These are phyloP conservation scores for Penicillium parvum DNA, from an alignment of 495 filamentous ascomycete genomes.

Conservation along the genomic window DNA sequence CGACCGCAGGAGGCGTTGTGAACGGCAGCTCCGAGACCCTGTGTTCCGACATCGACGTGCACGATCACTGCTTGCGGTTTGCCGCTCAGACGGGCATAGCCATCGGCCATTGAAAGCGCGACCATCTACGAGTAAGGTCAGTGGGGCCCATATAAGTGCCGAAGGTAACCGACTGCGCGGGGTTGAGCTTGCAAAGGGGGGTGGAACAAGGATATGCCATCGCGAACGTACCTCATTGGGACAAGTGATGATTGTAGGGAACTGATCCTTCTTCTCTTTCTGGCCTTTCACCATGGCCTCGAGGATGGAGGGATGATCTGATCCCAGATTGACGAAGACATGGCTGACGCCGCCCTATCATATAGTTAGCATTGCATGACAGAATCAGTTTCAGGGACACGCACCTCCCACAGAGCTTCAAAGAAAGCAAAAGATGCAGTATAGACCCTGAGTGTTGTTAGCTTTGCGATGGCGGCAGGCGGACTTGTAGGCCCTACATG, in stretches of 20 bases:
- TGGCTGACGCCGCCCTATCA: conserved; percentile 75
- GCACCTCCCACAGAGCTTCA: conserved; percentile 80
- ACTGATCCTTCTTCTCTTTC: conserved; percentile 57
- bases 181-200: not conserved
- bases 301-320: conserved; percentile 89
- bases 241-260: conserved; percentile 87
- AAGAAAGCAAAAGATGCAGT: conserved; percentile 87
- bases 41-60: conserved; percentile 94
- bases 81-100: conserved; percentile 81
- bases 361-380: conserved; percentile 1
- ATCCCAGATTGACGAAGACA: conserved; percentile 92
- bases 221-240: conserved; percentile 63
- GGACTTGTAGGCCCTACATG: conserved; percentile 5
- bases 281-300: conserved; percentile 95
- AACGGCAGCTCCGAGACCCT: conserved; percentile 84
- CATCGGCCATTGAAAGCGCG: conserved; percentile 93
- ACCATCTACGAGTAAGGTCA: conserved; percentile 65
- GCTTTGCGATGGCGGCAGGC: not conserved
- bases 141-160: not conserved
- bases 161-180: not conserved
- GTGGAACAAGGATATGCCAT: conserved; percentile 3
- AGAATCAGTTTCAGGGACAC: not conserved
- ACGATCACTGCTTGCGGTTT: conserved; percentile 90
- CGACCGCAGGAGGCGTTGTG: conserved; percentile 88
- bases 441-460: conserved; percentile 40